phyloP scores from a whole-genome alignment of 768 basidiomycete species.

The Boletus subcaerulescens region DNA sequence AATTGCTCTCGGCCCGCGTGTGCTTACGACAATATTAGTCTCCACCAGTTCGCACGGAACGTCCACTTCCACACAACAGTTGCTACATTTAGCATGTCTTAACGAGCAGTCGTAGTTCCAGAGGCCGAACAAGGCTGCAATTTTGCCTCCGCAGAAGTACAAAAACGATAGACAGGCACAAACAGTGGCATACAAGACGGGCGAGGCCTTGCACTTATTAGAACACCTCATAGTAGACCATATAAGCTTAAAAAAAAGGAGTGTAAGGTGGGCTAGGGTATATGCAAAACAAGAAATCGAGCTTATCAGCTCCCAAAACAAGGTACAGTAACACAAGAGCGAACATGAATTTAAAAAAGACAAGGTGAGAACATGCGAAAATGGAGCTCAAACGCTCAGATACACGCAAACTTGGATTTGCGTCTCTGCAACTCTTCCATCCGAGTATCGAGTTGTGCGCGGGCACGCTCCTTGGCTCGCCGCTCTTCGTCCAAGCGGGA shows the following conservation, averaged over 20 bases:
- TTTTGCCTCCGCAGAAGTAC: not conserved
- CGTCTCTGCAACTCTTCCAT: conserved; percentile 82
- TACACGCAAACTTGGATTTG: conserved; percentile 90
- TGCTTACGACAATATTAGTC: not conserved
- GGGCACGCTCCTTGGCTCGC: conserved; percentile 82
- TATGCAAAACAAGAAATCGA: conserved; percentile 25
- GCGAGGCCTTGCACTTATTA: conserved; percentile 22
- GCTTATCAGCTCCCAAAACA: conserved; percentile 27
- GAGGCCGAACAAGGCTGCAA: too few species aligned
- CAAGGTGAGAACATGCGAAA: conserved; percentile 2
- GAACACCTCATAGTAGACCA: too few species aligned
- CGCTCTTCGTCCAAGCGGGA: conserved; percentile 83
- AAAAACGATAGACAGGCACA: not conserved
- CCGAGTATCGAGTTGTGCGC: conserved; percentile 81
- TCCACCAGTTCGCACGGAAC: too few species aligned
- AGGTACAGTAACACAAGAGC: conserved; percentile 29
- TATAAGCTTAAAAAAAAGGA: conserved; percentile 31
- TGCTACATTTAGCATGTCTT: too few species aligned
- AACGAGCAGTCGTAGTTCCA: too few species aligned
- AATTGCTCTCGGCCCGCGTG: conserved; percentile 5
- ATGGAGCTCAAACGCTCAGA: conserved; percentile 46
- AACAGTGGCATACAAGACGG: not conserved
- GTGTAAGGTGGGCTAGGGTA: conserved; percentile 26
- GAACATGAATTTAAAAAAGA: conserved; percentile 1
- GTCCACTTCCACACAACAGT: too few species aligned